Percentiles rank a stretch among this genome's conserved stretches.
Evolutionary conservation across 768 basidiomycete genomes (phyloP).

Genomic region (Lactifluus pinguis): DNA sequence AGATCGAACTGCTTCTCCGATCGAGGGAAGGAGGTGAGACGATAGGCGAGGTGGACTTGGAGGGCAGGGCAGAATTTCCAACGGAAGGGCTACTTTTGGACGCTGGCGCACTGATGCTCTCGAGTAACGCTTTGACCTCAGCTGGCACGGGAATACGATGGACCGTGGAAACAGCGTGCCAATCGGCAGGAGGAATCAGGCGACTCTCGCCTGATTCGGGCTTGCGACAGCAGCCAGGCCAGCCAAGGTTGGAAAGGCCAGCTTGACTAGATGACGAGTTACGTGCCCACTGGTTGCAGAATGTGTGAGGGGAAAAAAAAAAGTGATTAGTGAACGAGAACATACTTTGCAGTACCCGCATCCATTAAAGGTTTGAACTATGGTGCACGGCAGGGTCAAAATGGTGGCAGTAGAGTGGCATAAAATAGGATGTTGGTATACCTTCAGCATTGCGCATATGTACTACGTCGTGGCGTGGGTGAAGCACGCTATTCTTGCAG

Average conservation of each 20-base stretch:
- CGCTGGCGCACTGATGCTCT: slow-evolving; percentile 31
- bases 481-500: slow-evolving; percentile 63
- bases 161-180: slow-evolving; percentile 69
- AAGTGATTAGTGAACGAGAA: slow-evolving; percentile 11
- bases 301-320: slow-evolving; percentile 15
- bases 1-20: slow-evolving; percentile 20
- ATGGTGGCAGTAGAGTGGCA: slow-evolving; percentile 10
- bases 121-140: slow-evolving; percentile 61
- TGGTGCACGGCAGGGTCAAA: slow-evolving; percentile 16
- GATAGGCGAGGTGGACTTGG: slow-evolving; percentile 12
- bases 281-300: slow-evolving; percentile 55
- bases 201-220: slow-evolving; percentile 51
- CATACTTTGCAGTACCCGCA: slow-evolving; percentile 86
- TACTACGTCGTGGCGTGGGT: slow-evolving; percentile 70
- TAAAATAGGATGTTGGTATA: slow-evolving; percentile 26
- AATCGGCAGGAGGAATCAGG: slow-evolving; percentile 63
- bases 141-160: slow-evolving; percentile 66
- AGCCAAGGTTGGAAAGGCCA: slow-evolving; percentile 63
- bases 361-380: slow-evolving; percentile 76
- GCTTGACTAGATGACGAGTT: slow-evolving; percentile 45
- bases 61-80: slow-evolving; percentile 11
- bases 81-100: slow-evolving; percentile 26
- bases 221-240: slow-evolving; percentile 86
- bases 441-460: slow-evolving; percentile 86
- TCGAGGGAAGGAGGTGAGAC: slow-evolving; percentile 21